A percentile compares a stretch with the other conserved stretches of the same genome.
Evolutionary conservation across 2,329 filamentous ascomycete species (phyloP).

Genomic region (Phialemonium atrogriseum): DNA sequence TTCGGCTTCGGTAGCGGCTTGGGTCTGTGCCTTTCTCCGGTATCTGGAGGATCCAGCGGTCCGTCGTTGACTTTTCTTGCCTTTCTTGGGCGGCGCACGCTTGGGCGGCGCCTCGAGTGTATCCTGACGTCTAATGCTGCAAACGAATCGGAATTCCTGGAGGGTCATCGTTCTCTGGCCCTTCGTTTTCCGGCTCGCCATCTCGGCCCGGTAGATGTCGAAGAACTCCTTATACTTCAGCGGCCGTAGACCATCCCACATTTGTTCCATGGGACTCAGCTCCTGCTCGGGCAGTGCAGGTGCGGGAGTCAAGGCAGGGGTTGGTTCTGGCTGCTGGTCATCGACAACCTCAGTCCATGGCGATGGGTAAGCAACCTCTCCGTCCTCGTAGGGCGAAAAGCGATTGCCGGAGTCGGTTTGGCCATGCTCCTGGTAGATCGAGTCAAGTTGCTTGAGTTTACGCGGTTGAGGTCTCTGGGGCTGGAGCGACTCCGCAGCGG

Average conservation of each 20-base stretch:
- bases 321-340: constrained; percentile 7
- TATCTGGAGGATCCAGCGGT: background rate
- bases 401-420: constrained; percentile 8
- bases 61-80: background rate
- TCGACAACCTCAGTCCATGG: constrained; percentile 14
- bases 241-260: constrained; percentile 11
- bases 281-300: too few relatives aligned
- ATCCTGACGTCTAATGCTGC: background rate
- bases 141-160: background rate
- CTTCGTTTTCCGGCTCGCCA: background rate
- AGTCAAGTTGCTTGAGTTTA: constrained; percentile 9
- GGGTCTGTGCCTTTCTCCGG: background rate
- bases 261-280: background rate
- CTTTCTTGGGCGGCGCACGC: background rate
- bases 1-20: too few relatives aligned
- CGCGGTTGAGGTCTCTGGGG: constrained; percentile 8
- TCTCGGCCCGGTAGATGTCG: background rate
- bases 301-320: constrained; percentile 6
- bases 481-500: too few relatives aligned
- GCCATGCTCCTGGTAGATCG: constrained; percentile 8
- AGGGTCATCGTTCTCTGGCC: background rate
- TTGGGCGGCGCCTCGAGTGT: background rate
- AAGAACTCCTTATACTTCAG: constrained; percentile 7
- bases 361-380: constrained; percentile 12
- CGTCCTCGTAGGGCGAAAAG: constrained; percentile 14